Base-by-base conservation (phyloP, 1,284 basidiomycete genomes). In the Takashimella tepidaria region DNA sequence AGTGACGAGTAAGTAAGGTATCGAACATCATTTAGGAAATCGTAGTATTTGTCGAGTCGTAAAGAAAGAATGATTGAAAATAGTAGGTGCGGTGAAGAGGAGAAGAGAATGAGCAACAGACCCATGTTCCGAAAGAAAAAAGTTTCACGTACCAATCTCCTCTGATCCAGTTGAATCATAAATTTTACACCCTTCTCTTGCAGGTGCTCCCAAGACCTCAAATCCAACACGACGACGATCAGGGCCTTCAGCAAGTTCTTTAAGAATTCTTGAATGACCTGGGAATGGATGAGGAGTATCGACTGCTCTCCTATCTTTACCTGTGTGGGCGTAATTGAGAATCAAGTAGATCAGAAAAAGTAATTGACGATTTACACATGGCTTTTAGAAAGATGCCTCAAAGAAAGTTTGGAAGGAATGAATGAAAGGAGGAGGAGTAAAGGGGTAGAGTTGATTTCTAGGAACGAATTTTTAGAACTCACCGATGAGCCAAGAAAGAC, bases 401-500 rank as follows among this genome's bases (percentile, higher is more conserved):
- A 37, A 37, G 31, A 16, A 37, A 37, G 31, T 41, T 22, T 3
- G 4, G 20, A 8, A 20, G 19, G 25, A 6, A 48, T 10, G 3
- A 16, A 21, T 23, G 20, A 16, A 5, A n/a, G n/a, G n/a, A n/a
- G n/a, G n/a, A n/a, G n/a, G n/a, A n/a, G n/a, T n/a, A n/a, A n/a
- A n/a, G n/a, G n/a, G n/a, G n/a, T n/a, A n/a, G n/a, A n/a, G n/a
- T n/a, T n/a, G n/a, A n/a, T n/a, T n/a, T n/a, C n/a, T n/a, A n/a
- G n/a, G n/a, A n/a, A n/a, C n/a, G n/a, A n/a, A n/a, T n/a, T n/a
- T n/a, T n/a, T n/a, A 26, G 43, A 19, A 71, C 82, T 60, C 58
- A 88, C 91, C 88, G 47, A 99, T 90, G 23, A 96, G 83, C 95
- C 95, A 98, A 0, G 83, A 82, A 48, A 99, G 78, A 5, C 86